Base-by-base conservation (phyloP, 352 stramenopile species). In the Phytophthora pistaciae region DNA sequence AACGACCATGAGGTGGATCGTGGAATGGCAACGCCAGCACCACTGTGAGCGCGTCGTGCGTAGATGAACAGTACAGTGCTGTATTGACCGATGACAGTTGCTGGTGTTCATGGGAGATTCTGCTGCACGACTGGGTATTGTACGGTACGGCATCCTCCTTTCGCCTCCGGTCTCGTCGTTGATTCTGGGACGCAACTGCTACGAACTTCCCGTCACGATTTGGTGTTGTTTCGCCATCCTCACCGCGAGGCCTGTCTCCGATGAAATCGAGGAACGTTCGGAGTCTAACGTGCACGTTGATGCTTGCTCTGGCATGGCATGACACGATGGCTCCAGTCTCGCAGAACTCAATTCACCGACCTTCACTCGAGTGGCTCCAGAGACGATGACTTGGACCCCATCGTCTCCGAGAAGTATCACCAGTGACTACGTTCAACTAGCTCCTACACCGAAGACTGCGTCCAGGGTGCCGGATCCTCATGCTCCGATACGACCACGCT, bases 151-250 rank as follows among this genome's bases (percentile, higher is more conserved):
- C 5, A 29, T 29, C 25, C 25, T 29, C 25, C 25, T 2, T 33
- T 33, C 7, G 5, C 5, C 27, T 44, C 2, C 10, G 14, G 42
- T 23, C 5, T 23, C 42, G 42, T 49, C 18, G 16, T 49, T 23
- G 42, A 23, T 44, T 23, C 7, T 23, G 16, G 42, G 42, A 49
- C 38, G 38, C 42, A 49, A 49, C 18, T 49, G 42, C 42, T 49
- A 44, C 42, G 42, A 13, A 20, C 42, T 49, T 49, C 42, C 42
- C 42, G 42, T 49, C 42, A 49, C 42, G 42, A 49, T 49, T 49
- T 49, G 42, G 42, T 49, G 42, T 49, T 49, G 42, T 21, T 23
- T 20, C 16, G 8, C 42, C 42, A 49, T 21, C 42, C 16, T 21
- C 6, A 7, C 42, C 0, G n/a, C 9, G 42, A 20, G 7, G 42